Evolutionary conservation across 225 moss, liverwort and hornwort species (phyloP).

Genomic region (Rhytidiadelphus loreus): DNA sequence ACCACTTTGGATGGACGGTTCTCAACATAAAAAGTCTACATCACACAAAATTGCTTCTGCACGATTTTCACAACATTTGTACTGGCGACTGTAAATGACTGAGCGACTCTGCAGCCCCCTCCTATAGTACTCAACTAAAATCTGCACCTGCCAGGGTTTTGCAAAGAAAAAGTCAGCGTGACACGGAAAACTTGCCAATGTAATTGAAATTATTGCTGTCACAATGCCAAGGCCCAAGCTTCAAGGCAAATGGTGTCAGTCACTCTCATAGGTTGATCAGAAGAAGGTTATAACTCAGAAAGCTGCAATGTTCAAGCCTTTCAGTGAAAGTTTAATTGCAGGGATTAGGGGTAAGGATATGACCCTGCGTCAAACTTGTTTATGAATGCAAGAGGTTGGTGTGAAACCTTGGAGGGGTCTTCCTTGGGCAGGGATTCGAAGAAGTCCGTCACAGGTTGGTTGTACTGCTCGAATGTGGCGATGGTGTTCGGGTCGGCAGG

Average conservation of each 20-base stretch:
- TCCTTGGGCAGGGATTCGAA: neutral
- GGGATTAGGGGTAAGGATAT: neutral
- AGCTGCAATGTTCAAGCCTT: neutral
- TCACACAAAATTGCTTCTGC: too few relatives aligned
- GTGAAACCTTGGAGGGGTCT: neutral
- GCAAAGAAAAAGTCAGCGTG: too few relatives aligned
- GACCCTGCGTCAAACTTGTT: neutral
- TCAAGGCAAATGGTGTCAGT: neutral
- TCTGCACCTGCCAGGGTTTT: neutral
- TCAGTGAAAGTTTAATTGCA: neutral
- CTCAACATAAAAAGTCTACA: too few relatives aligned
- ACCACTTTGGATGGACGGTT: too few relatives aligned
- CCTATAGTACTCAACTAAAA: neutral
- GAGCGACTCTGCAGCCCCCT: too few relatives aligned
- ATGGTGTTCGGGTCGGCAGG: conserved; percentile 1
- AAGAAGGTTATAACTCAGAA: neutral
- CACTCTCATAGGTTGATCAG: neutral
- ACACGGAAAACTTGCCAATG: neutral
- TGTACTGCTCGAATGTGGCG: conserved; percentile 2
- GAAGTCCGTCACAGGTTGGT: conserved; percentile 1
- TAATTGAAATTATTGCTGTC: neutral
- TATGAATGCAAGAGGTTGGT: neutral
- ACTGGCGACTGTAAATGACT: too few relatives aligned
- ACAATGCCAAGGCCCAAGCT: neutral
- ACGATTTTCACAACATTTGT: too few relatives aligned